Percentiles rank a stretch among this genome's conserved stretches.
phyloP scores from a whole-genome alignment of 352 stramenopile species.

The Plasmopara viticola region DNA sequence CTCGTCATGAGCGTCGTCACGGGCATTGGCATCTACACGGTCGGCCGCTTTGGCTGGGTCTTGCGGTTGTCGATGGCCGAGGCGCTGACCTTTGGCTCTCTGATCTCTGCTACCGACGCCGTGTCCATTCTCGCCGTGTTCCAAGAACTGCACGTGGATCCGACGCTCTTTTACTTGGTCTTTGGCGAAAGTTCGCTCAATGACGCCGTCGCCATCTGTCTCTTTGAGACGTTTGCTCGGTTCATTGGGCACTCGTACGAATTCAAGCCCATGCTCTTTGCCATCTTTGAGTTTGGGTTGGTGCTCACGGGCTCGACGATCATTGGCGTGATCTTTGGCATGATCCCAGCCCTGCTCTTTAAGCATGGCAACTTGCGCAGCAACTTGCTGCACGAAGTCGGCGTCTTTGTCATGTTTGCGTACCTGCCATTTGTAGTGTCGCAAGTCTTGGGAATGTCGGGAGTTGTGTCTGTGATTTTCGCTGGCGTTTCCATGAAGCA shows the following conservation, averaged over 20 bases:
- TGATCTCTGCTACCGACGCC: conserved; percentile 61
- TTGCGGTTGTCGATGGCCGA: conserved; percentile 85
- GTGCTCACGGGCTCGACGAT: conserved; percentile 86
- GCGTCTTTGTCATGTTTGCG: conserved; percentile 84
- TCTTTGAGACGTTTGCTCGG: conserved; percentile 91
- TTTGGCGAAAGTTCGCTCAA: conserved; percentile 95
- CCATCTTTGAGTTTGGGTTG: conserved; percentile 85
- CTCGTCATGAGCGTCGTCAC: conserved; percentile 86
- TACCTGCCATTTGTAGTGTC: conserved; percentile 76
- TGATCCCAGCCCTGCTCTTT: conserved; percentile 83
- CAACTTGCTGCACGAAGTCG: conserved; percentile 83
- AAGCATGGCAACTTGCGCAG: conserved; percentile 88
- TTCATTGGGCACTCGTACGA: conserved; percentile 88
- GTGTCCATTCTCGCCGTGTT: conserved; percentile 87
- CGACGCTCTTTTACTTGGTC: conserved; percentile 91
- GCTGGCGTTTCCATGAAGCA: conserved; percentile 88
- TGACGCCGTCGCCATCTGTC: conserved; percentile 90
- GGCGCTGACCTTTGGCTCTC: conserved; percentile 85
- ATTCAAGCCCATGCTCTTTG: conserved; percentile 66
- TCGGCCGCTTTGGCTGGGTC: conserved; percentile 53
- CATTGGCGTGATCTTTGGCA: conserved; percentile 81
- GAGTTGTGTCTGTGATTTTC: conserved; percentile 93
- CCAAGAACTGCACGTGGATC: conserved; percentile 84
- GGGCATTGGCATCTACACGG: conserved; percentile 64
- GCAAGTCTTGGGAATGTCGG: conserved; percentile 76